Base-by-base conservation (phyloP, 1,139 yeast species). In the Petasospora fabianii region DNA sequence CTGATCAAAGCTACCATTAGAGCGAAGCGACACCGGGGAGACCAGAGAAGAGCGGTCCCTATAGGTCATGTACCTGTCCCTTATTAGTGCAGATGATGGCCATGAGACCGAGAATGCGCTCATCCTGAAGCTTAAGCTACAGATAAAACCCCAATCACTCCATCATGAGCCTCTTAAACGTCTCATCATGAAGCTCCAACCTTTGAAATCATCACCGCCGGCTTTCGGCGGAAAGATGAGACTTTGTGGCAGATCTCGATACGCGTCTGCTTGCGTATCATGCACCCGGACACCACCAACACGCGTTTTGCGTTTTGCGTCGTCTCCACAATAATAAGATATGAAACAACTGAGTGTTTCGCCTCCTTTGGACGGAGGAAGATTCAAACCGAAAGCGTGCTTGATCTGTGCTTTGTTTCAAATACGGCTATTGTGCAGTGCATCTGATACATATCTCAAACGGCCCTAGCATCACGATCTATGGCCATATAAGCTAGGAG, bases 21-120 rank as follows among this genome's bases (percentile, higher is more conserved):
- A 13, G 11, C 26, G n/a, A 13, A 15, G 7, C 5, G 11, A 15
- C 4, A 14, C 11, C 16, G 15, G 26, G 28, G 4, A 9, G 16
- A 16, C 20, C 18, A 13, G 17, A 4, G 29, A 4, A 4, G 34
- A 3, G n/a, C 17, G 27, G 6, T 21, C 30, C 17, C 8, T 27
- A 21, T 17, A 4, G 16, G 35, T 15, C 34, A 32, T 16, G 24
- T 32, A 42, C 27, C 36, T 38, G 14, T 36, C 35, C 29, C 24
- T 34, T 22, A 39, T 42, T 40, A 29, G 38, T 9, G 46, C 33
- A 3, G 46, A 42, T 19, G 31, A 18, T 9, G 38, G 39, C 43
- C 46, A 39, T n/a, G 21, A 38, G 14, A 14, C 22, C 32, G 14
- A 20, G 6, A 10, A 28, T n/a, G n/a, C n/a, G n/a, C n/a, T n/a